Evolutionary conservation across 305 asterid species (phyloP).

Genomic region (Solanum hybrid): DNA sequence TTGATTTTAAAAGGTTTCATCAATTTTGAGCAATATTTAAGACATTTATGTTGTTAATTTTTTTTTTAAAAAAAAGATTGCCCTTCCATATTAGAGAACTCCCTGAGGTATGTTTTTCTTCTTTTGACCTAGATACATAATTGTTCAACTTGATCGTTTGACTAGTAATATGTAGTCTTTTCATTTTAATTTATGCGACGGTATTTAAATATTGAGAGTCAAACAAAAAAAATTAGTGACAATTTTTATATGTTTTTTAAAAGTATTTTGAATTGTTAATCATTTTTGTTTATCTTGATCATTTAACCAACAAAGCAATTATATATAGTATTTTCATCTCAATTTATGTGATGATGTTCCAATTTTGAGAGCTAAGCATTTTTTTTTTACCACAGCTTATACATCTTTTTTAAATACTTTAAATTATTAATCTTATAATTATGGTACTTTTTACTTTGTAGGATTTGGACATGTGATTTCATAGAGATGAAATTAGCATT

Average conservation of each 20-base stretch:
- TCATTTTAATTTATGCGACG: not conserved
- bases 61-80: too few relatives aligned
- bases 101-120: not conserved
- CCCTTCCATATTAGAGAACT: not conserved
- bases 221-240: not conserved
- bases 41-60: not conserved
- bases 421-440: too few relatives aligned
- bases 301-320: not conserved
- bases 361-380: not conserved
- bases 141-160: not conserved
- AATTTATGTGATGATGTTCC: not conserved
- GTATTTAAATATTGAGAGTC: not conserved
- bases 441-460: not conserved
- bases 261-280: not conserved
- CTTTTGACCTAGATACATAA: not conserved
- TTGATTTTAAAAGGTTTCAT: not conserved
- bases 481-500: too few relatives aligned
- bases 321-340: not conserved
- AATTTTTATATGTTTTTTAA: too few relatives aligned
- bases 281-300: not conserved
- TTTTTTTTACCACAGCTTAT: not conserved
- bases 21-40: not conserved
- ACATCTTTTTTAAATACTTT: too few relatives aligned
- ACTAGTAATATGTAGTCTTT: not conserved
- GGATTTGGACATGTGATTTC: not conserved